These are phyloP conservation scores for Actinomortierella ambigua DNA, from an alignment of 371 early-diverging fungal genomes.

Conservation along the genomic window DNA sequence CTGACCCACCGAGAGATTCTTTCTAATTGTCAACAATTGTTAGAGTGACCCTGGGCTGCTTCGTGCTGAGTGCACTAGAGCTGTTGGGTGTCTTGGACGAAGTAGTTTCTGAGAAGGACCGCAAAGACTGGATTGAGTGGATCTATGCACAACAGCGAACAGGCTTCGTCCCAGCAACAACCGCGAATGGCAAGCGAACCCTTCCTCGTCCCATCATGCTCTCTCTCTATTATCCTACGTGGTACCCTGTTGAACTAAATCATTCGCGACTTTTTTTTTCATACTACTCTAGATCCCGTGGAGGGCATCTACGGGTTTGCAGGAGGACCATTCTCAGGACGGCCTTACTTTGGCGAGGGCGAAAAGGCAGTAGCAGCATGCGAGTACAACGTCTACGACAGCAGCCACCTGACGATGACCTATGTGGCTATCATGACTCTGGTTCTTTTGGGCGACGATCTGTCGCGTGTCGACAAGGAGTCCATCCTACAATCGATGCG, in stretches of 20 bases:
- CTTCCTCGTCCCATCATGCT: background rate
- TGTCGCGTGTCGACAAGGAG: constrained; percentile 77
- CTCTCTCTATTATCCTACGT: background rate
- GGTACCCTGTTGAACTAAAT: background rate
- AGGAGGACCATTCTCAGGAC: constrained; percentile 72
- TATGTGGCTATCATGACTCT: constrained; percentile 87
- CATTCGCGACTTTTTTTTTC: background rate
- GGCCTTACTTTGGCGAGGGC: constrained; percentile 49
- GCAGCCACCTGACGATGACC: constrained; percentile 87
- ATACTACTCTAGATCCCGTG: constrained; percentile 2
- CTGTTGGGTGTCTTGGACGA: constrained; percentile 72
- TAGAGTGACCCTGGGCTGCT: constrained; percentile 89
- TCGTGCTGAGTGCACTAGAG: constrained; percentile 81
- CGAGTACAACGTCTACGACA: constrained; percentile 51
- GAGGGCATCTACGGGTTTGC: constrained; percentile 65
- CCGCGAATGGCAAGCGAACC: background rate
- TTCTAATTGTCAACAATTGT: background rate
- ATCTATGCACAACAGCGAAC: constrained; percentile 88
- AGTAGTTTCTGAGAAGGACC: constrained; percentile 54
- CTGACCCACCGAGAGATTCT: background rate
- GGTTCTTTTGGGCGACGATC: constrained; percentile 87
- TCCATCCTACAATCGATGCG: constrained; percentile 63
- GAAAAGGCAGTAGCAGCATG: constrained; percentile 3
- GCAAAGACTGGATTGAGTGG: constrained; percentile 89
- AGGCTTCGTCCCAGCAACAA: constrained; percentile 2